phyloP scores from a whole-genome alignment of 371 early-diverging fungal genomes.

The Lichtheimia ornata region DNA sequence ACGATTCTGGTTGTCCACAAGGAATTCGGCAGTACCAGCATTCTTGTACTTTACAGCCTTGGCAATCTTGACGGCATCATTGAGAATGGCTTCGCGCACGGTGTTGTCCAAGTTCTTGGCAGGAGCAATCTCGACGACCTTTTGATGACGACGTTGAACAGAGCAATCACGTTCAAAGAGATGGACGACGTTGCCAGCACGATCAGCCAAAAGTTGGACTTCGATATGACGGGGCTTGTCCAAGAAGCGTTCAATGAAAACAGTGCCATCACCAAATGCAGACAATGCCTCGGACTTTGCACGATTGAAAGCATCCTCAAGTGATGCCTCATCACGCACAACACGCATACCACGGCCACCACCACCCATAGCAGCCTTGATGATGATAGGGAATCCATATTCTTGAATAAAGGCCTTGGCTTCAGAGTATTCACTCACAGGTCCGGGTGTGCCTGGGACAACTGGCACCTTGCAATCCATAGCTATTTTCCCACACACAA shows the following conservation, averaged over 20 bases:
- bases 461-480: conserved; percentile 81
- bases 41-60: conserved; percentile 88
- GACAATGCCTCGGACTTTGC: conserved; percentile 88
- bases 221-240: conserved; percentile 96
- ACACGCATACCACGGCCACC: conserved; percentile 99
- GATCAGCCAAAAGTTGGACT: conserved; percentile 92
- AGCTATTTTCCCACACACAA: conserved; percentile 41
- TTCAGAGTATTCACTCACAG: conserved; percentile 67
- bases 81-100: conserved; percentile 77
- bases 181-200: conserved; percentile 85
- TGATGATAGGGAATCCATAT: conserved; percentile 92
- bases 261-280: conserved; percentile 95
- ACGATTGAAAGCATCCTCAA: conserved; percentile 76
- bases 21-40: conserved; percentile 98
- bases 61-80: conserved; percentile 92
- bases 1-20: conserved; percentile 83
- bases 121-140: conserved; percentile 95
- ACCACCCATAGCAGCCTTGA: conserved; percentile 97
- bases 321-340: conserved; percentile 67
- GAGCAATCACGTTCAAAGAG: conserved; percentile 97
- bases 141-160: conserved; percentile 97
- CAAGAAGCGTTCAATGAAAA: conserved; percentile 93
- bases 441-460: conserved; percentile 87
- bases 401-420: conserved; percentile 75
- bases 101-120: conserved; percentile 66